A percentile compares a stretch with the other conserved stretches of the same genome.
These are phyloP conservation scores for Geum urbanum DNA, from an alignment of 306 rosid genomes.

Conservation along the genomic window DNA sequence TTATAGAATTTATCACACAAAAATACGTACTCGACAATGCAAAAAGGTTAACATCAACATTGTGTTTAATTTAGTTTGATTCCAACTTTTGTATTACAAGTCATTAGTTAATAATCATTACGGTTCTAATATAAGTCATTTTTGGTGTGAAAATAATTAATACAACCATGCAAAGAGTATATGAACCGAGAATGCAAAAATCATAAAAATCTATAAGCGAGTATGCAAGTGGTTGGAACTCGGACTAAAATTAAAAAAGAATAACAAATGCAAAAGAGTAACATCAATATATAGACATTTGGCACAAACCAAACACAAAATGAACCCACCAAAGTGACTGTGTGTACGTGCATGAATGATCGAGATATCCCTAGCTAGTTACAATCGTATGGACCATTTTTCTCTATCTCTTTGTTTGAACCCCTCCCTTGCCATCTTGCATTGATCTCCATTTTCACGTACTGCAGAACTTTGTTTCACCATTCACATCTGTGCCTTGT, in stretches of 20 bases:
- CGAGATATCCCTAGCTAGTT: background rate
- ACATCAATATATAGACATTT: background rate
- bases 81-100: too few species aligned
- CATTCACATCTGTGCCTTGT: conserved; percentile 2
- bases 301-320: background rate
- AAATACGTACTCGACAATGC: too few species aligned
- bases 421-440: background rate
- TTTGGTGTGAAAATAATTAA: background rate
- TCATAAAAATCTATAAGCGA: background rate
- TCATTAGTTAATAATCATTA: too few species aligned
- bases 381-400: conserved; percentile 4
- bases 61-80: too few species aligned
- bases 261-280: too few species aligned
- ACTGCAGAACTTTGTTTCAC: background rate
- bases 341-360: background rate
- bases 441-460: background rate
- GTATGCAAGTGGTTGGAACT: background rate
- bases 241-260: background rate
- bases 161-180: too few species aligned
- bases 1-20: too few species aligned
- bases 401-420: background rate
- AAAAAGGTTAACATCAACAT: too few species aligned
- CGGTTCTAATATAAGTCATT: too few species aligned
- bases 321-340: background rate
- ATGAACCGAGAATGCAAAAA: background rate